Percentiles rank a stretch among this genome's conserved stretches.
Conservation (phyloP, 2,329 filamentous ascomycete genomes). For the Colletotrichum caudatum region DNA sequence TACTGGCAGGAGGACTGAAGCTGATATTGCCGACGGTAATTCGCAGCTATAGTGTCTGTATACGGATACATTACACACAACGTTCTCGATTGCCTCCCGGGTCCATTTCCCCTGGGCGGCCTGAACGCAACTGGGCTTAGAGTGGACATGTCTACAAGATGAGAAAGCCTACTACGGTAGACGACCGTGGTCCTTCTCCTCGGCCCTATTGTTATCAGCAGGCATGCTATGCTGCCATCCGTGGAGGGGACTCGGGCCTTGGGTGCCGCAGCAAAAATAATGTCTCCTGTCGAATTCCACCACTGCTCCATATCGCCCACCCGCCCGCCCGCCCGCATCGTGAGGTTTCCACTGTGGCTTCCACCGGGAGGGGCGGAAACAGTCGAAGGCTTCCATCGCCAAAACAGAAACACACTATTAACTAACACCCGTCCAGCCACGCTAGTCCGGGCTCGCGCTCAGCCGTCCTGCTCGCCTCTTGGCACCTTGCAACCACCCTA, state of each 20-base stretch:
- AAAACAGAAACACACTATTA: constrained; percentile 35
- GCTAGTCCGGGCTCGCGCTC: constrained; percentile 17
- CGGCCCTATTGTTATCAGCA: background rate
- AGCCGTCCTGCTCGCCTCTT: constrained; percentile 16
- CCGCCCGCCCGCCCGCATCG: constrained; percentile 1
- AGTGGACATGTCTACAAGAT: no score
- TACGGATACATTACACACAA: background rate
- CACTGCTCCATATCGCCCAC: background rate
- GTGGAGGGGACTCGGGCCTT: background rate
- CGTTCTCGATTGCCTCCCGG: background rate
- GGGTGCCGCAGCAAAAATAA: background rate
- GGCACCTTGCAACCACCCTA: constrained; percentile 1
- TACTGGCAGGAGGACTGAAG: background rate
- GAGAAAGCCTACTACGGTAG: no score
- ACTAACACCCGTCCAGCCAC: constrained; percentile 21
- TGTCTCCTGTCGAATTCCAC: background rate
- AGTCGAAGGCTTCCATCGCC: constrained; percentile 40
- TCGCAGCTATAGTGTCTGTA: no score
- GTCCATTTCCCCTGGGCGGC: background rate
- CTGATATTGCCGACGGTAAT: background rate
- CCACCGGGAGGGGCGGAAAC: constrained; percentile 33
- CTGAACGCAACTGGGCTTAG: no score
- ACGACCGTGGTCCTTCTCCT: background rate
- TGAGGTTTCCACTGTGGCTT: constrained; percentile 22
- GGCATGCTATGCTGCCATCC: background rate